Percentiles rank a stretch among this genome's conserved stretches.
Evolutionary conservation across 2,329 filamentous ascomycete species (phyloP).

Genomic region (Stachybotrys chartarum): DNA sequence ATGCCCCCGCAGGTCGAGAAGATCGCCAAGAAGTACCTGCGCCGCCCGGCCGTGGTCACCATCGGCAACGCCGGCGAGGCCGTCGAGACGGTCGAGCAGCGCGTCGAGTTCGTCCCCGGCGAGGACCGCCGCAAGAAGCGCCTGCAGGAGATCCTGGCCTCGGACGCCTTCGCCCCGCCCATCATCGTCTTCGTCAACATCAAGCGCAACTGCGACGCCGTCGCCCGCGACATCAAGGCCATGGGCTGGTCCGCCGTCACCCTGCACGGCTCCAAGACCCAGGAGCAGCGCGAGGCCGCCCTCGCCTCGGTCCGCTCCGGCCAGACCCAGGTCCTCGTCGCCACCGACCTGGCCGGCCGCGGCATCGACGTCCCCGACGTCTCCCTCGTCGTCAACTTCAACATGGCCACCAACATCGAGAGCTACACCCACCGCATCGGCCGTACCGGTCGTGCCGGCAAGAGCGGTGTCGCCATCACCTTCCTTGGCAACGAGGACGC

Average conservation of each 20-base stretch:
- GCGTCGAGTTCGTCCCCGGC: slow-evolving; percentile 81
- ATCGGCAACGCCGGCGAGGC: slow-evolving; percentile 94
- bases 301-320: slow-evolving; percentile 78
- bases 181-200: slow-evolving; percentile 99
- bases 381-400: slow-evolving; percentile 93
- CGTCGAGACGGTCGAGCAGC: slow-evolving; percentile 95
- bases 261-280: slow-evolving; percentile 90
- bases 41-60: slow-evolving; percentile 85
- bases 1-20: slow-evolving; percentile 91
- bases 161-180: slow-evolving; percentile 72
- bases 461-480: slow-evolving; percentile 92
- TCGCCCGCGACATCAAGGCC: slow-evolving; percentile 87
- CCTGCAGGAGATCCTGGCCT: slow-evolving; percentile 80
- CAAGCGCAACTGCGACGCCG: slow-evolving; percentile 95
- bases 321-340: slow-evolving; percentile 79
- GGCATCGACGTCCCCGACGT: slow-evolving; percentile 98
- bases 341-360: slow-evolving; percentile 89
- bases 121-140: slow-evolving; percentile 97
- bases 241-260: slow-evolving; percentile 90
- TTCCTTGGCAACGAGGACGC: slow-evolving; percentile 87
- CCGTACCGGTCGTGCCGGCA: slow-evolving; percentile 93
- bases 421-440: slow-evolving; percentile 95
- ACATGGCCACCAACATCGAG: slow-evolving; percentile 92
- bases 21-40: slow-evolving; percentile 94
- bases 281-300: slow-evolving; percentile 94